Evolutionary conservation across 1,139 yeast genomes (phyloP).

Genomic region (Dujonia santamariae): DNA sequence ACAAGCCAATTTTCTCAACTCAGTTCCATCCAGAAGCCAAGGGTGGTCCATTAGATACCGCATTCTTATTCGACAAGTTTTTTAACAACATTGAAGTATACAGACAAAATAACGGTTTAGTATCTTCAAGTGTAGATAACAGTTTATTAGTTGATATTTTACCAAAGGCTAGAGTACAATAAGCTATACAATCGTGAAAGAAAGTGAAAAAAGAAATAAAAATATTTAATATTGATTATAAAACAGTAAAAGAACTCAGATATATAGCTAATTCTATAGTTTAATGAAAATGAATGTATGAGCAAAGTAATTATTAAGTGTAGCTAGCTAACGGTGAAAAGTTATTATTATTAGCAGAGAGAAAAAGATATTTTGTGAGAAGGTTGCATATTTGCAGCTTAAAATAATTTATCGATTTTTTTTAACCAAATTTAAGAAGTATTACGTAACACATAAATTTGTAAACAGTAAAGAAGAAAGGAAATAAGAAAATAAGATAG

Average conservation of each 20-base stretch:
- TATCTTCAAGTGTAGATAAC: constrained; percentile 43
- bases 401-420: no score
- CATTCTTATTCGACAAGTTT: constrained; percentile 86
- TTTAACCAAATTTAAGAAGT: no score
- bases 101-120: constrained; percentile 43
- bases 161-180: constrained; percentile 75
- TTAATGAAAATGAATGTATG: no score
- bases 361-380: no score
- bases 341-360: no score
- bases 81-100: constrained; percentile 64
- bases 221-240: background rate
- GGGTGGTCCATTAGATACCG: constrained; percentile 96
- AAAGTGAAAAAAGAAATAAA: background rate
- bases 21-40: constrained; percentile 99
- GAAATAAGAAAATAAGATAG: no score
- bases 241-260: background rate
- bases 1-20: constrained; percentile 88
- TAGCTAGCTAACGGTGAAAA: no score
- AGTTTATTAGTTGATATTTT: constrained; percentile 74
- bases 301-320: no score
- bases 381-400: no score
- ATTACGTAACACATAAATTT: no score
- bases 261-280: no score
- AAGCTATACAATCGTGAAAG: background rate
- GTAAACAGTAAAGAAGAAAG: no score